Percentiles rank a stretch among this genome's conserved stretches.
Conservation (phyloP, 75 land plant genomes). For the Chamaecyparis obtusa region DNA sequence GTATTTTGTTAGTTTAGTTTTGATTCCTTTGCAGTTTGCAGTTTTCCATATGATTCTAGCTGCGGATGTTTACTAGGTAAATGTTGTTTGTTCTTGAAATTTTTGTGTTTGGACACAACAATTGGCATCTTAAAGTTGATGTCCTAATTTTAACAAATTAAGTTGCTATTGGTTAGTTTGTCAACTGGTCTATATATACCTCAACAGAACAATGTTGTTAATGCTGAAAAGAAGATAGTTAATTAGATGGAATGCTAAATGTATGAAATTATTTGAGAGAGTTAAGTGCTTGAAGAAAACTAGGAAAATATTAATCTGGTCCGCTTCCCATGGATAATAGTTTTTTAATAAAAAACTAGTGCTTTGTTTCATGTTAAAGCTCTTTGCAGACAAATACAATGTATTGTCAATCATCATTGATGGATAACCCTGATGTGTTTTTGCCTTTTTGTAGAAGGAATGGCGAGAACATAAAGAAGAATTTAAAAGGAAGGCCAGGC, state of each 20-base stretch:
- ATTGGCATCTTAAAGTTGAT: background rate
- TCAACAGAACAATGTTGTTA: background rate
- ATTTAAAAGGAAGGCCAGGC: conserved; percentile 18
- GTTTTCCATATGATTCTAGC: background rate
- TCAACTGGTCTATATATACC: background rate
- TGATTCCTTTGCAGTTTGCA: background rate
- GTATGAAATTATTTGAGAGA: background rate
- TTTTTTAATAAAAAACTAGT: background rate
- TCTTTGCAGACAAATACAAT: background rate
- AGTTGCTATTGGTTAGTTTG: background rate
- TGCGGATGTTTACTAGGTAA: background rate
- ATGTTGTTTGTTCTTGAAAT: background rate
- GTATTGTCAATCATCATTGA: background rate
- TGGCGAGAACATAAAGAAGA: conserved; percentile 22
- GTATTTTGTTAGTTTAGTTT: background rate
- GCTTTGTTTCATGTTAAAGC: background rate
- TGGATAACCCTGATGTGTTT: background rate
- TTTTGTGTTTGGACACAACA: background rate
- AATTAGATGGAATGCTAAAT: background rate
- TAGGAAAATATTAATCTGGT: background rate
- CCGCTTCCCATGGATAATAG: background rate
- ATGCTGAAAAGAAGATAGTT: background rate
- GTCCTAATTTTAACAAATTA: background rate
- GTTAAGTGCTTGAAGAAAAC: background rate
- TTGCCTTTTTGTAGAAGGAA: conserved; percentile 13